Percentiles rank a stretch among this genome's conserved stretches.
Conservation (phyloP, 1,139 yeast genomes). For the Lodderomyces beijingensis region DNA sequence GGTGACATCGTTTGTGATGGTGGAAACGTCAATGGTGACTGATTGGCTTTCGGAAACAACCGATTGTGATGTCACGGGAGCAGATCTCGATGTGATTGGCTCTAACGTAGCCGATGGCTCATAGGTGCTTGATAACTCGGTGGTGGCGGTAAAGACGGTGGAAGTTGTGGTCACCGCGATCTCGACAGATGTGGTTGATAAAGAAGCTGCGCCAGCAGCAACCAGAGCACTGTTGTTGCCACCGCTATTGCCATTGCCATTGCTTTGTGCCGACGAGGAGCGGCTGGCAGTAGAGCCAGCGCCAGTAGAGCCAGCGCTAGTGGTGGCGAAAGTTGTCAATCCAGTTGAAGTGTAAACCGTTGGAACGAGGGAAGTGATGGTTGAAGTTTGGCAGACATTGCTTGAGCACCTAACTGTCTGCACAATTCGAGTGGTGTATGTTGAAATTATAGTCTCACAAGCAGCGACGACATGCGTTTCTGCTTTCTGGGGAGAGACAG, state of each 20-base stretch:
- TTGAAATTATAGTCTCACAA: constrained; percentile 3
- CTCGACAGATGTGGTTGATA: constrained; percentile 11
- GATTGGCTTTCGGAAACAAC: constrained; percentile 14
- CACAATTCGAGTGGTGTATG: constrained; percentile 7
- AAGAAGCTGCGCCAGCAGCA: background rate
- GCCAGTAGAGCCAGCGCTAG: background rate
- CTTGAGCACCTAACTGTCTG: constrained; percentile 14
- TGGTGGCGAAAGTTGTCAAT: constrained; percentile 1
- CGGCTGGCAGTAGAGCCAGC: background rate
- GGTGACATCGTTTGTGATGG: constrained; percentile 12
- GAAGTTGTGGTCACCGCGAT: constrained; percentile 21
- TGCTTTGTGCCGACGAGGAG: background rate
- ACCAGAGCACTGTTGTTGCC: background rate
- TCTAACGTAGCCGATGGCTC: constrained; percentile 16
- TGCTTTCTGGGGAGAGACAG: constrained; percentile 6
- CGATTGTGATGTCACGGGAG: constrained; percentile 27
- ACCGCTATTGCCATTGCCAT: background rate
- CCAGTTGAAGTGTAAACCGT: constrained; percentile 12
- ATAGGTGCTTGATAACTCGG: constrained; percentile 19
- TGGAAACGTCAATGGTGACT: constrained; percentile 11
- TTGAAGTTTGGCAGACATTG: constrained; percentile 11
- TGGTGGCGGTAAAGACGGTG: constrained; percentile 23
- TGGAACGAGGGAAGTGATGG: constrained; percentile 12
- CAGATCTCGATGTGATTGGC: constrained; percentile 18
- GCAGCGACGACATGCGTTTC: constrained; percentile 13